A percentile compares a stretch with the other conserved stretches of the same genome.
These are phyloP conservation scores for Penicillium goetzii DNA, from an alignment of 495 filamentous ascomycete species.

Conservation along the genomic window DNA sequence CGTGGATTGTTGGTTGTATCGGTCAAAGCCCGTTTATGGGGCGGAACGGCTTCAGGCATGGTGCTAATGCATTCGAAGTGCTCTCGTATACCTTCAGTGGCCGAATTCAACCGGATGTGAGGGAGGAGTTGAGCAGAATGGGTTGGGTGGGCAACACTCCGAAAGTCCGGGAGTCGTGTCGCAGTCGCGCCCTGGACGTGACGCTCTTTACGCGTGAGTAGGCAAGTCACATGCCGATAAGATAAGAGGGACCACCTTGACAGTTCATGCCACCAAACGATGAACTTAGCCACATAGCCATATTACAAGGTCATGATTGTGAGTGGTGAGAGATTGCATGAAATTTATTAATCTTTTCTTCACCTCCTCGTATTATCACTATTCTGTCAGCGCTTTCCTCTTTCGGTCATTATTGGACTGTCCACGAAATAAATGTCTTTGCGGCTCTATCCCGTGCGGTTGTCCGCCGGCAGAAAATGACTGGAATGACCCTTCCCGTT, in stretches of 20 bases:
- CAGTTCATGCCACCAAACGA: neutral
- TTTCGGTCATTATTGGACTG: neutral
- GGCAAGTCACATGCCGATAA: constrained; percentile 35
- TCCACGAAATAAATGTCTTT: neutral
- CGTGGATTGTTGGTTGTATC: constrained; percentile 59
- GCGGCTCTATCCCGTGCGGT: neutral
- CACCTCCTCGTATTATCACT: neutral
- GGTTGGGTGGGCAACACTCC: constrained; percentile 21
- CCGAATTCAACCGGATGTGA: neutral
- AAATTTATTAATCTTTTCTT: neutral
- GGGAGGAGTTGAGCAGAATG: constrained; percentile 13
- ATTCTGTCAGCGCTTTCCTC: neutral
- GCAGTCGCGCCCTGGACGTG: constrained; percentile 32
- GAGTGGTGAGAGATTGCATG: neutral
- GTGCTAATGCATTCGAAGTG: constrained; percentile 25
- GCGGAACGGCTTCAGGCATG: constrained; percentile 57
- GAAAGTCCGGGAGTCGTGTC: constrained; percentile 22
- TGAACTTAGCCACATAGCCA: neutral
- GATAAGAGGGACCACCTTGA: constrained; percentile 12
- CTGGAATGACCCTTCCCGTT: neutral
- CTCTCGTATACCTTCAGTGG: constrained; percentile 4
- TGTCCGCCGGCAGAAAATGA: constrained; percentile 7
- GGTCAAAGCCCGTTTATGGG: constrained; percentile 62
- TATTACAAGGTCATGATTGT: neutral
- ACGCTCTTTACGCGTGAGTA: constrained; percentile 35